Conservation (phyloP, 164 flowering plant species). For the Aristolochia contorta region DNA sequence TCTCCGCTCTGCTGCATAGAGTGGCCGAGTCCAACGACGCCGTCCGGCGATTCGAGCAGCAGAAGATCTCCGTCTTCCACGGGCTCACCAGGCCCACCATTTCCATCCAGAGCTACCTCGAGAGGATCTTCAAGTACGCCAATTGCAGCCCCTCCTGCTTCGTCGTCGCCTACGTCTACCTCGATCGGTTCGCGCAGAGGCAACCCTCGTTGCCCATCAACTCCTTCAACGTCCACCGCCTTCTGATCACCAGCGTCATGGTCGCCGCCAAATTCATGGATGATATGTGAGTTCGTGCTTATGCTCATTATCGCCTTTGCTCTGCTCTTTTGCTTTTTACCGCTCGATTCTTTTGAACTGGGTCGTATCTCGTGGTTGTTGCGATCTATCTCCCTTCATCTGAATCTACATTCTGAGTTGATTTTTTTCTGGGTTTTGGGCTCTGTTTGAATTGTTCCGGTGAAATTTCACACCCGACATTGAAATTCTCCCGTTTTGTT, state of each 20-base stretch:
- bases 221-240: slow-evolving; percentile 45
- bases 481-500: too few species aligned
- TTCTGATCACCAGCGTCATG: slow-evolving; percentile 43
- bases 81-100: slow-evolving; percentile 43
- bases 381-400: too few species aligned
- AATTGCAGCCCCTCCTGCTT: slow-evolving; percentile 62
- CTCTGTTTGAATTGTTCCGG: too few species aligned
- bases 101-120: slow-evolving; percentile 41
- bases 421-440: too few species aligned
- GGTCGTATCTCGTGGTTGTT: too few species aligned
- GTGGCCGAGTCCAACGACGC: slow-evolving; percentile 31
- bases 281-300: slow-evolving; percentile 43
- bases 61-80: slow-evolving; percentile 43
- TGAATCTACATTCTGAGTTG: too few species aligned
- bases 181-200: slow-evolving; percentile 35
- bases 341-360: too few species aligned
- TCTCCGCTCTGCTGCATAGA: slow-evolving; percentile 31
- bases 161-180: slow-evolving; percentile 50
- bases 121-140: slow-evolving; percentile 60
- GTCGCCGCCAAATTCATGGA: slow-evolving; percentile 50
- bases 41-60: neutral
- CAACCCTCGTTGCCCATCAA: slow-evolving; percentile 36
- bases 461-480: too few species aligned
- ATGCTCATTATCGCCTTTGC: too few species aligned
- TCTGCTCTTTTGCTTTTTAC: too few species aligned